Evolutionary conservation across 139 green algal genomes (phyloP).

Genomic region (Eudorina sp.): DNA sequence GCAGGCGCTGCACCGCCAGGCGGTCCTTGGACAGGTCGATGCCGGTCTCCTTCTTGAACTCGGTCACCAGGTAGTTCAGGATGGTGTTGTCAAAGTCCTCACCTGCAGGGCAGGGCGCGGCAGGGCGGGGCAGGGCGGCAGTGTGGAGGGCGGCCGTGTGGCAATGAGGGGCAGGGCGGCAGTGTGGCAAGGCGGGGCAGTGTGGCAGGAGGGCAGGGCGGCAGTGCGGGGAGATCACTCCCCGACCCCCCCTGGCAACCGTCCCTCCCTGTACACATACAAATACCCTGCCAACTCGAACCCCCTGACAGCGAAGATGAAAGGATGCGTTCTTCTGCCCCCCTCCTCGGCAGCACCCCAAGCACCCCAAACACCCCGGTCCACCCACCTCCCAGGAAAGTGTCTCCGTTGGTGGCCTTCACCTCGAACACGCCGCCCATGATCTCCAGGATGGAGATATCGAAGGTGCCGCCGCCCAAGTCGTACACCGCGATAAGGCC

Average conservation of each 20-base stretch:
- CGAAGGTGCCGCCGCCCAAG: slow-evolving; percentile 97
- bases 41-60: slow-evolving; percentile 92
- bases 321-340: neutral
- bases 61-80: slow-evolving; percentile 69
- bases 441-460: slow-evolving; percentile 99
- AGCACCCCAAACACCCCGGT: neutral
- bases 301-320: too few species aligned
- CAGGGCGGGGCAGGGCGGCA: neutral
- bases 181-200: neutral
- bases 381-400: slow-evolving; percentile 92
- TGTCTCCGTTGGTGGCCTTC: slow-evolving; percentile 99
- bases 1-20: slow-evolving; percentile 95
- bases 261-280: too few species aligned
- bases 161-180: neutral
- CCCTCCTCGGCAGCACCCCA: neutral
- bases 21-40: slow-evolving; percentile 97
- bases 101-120: too few species aligned
- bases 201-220: too few species aligned
- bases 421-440: slow-evolving; percentile 97
- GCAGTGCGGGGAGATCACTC: too few species aligned
- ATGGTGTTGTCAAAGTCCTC: slow-evolving; percentile 99
- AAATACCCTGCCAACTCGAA: too few species aligned
- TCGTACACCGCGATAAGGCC: slow-evolving; percentile 95
- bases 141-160: neutral
- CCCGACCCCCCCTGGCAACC: too few species aligned